Evolutionary conservation across 208 protist species (phyloP), one percentile per base, ranked within the genome.

Genomic region (Trypanosoma congolense): DNA sequence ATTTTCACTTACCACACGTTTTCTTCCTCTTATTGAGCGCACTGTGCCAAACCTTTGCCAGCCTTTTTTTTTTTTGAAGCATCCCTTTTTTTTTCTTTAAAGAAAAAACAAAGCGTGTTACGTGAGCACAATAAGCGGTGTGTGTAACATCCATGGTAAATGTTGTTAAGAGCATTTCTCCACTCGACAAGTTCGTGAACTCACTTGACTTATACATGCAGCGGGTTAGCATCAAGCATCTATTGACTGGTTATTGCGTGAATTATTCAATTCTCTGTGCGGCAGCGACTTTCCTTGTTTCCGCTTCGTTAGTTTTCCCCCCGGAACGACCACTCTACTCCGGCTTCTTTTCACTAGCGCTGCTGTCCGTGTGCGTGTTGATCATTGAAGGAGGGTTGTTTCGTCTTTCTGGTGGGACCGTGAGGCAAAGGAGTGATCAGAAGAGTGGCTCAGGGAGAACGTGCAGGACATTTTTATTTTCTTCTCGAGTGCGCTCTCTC

Each of bases 361-460:
- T 50, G 31, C 33, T 44, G 22, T 52, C 51, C 29, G 31, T 65
- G 25, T 18, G 16, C 22, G 5, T 65, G 5, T 14, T 65, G 2
- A 65, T 65, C 28, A 12, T 59, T 24, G 36, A 41, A 6, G 45
- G 31, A 28, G 60, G 51, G 33, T 6, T 65, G 4, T 65, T 59
- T 51, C 22, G 51, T 16, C 22, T 26, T 10, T 26, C 52, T 45
- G 60, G 60, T 45, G 51, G 60, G 24, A 36, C 33, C 8, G 31
- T 59, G n/a, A 40, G 12, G 18, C 50, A 33, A 36, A 35, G 60
- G 16, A 36, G 16, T 9, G 21, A 30, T 12, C 60, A 65, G 29
- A 44, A 22, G 52, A 65, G 14, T 58, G 49, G 41, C 6, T 65
- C 1, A 2, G 52, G 9, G 60, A 28, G 2, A 59, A 53, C 45